A percentile compares a stretch with the other conserved stretches of the same genome.
Evolutionary conservation across 2,329 filamentous ascomycete species (phyloP).

Genomic region (Penicillium psychrosexuale): DNA sequence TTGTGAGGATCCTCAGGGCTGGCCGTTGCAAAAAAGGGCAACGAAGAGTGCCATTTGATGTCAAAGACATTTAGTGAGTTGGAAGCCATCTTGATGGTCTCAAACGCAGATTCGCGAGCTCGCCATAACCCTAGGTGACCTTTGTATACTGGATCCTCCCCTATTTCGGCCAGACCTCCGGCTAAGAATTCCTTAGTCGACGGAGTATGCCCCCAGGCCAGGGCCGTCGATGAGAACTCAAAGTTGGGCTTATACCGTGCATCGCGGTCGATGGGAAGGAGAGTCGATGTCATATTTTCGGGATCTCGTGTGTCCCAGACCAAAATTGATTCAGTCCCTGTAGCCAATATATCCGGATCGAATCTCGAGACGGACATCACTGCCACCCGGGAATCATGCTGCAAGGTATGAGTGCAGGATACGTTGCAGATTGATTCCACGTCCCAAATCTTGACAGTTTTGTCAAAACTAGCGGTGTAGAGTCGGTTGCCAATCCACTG

Average conservation of each 20-base stretch:
- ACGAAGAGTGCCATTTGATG: slow-evolving; percentile 53
- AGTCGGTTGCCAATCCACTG: slow-evolving; percentile 51
- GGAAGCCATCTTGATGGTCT: slow-evolving; percentile 41
- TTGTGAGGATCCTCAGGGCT: slow-evolving; percentile 34
- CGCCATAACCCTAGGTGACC: slow-evolving; percentile 58
- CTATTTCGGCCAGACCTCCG: slow-evolving; percentile 53
- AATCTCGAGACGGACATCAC: slow-evolving; percentile 49
- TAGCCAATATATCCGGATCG: slow-evolving; percentile 45
- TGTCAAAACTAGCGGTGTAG: slow-evolving; percentile 56
- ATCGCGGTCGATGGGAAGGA: slow-evolving; percentile 25
- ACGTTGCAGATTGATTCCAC: slow-evolving; percentile 26
- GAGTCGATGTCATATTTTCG: slow-evolving; percentile 20
- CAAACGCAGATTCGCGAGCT: slow-evolving; percentile 39
- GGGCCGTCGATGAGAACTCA: slow-evolving; percentile 43
- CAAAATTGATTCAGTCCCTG: slow-evolving; percentile 42
- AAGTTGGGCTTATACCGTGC: slow-evolving; percentile 29
- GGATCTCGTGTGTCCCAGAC: slow-evolving; percentile 38
- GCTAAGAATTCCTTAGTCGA: slow-evolving; percentile 47
- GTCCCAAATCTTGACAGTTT: slow-evolving; percentile 57
- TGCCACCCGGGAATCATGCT: slow-evolving; percentile 50
- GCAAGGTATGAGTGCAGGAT: slow-evolving; percentile 36
- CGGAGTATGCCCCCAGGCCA: slow-evolving; percentile 48
- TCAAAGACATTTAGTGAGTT: slow-evolving; percentile 57
- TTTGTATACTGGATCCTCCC: slow-evolving; percentile 28
- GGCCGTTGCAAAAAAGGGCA: slow-evolving; percentile 53